Evolutionary conservation across 1,284 basidiomycete genomes (phyloP), one percentile per base, ranked within the genome.

Genomic region (Ustilago xerochloae): DNA sequence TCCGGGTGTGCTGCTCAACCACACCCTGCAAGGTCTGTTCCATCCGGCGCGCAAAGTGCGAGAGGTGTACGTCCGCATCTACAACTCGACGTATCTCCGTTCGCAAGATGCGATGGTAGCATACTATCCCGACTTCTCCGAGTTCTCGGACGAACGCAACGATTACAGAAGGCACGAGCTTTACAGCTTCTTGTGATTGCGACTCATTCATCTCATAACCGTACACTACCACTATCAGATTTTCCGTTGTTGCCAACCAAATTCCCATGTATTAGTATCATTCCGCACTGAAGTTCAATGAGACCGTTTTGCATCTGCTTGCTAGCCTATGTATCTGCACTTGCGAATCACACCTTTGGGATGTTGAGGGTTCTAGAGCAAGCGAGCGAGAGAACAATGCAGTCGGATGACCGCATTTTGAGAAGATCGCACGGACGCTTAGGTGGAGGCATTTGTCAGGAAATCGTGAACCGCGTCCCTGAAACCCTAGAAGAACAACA

Each of bases 21-120:
- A 97, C 83, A 81, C 85, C 16, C 78, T 86, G 30, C 85, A 85
- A 49, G 84, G 84, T 13, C 76, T 85, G 28, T 84, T 85, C 75
- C 84, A 85, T 52, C 96, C 96, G 0, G 95, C 97, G 4, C 88
- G 97, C 63, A 95, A 96, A 84, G 97, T 99, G 16, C 89, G 96
- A 59, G 97, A 99, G 87, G 93, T 80, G 71, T 83, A 77, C 39
- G 97, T 94, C 92, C 89, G 94, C 55, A 87, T 95, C 75, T 97
- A 97, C 87, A 85, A 85, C 61, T 78, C 81, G 16, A 80, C 72
- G 53, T 84, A 97, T 83, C 88, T 97, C 16, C 94, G 95, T 45
- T 91, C 94, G 0, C 86, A 90, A 48, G 94, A 97, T 81, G 90
- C 93, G 8, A 88, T 98, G 85, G 94, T 97, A 4, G 94, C 93